A percentile compares a stretch with the other conserved stretches of the same genome.
phyloP scores from a whole-genome alignment of 805 yeast species.

The Wickerhamiella siamensis region DNA sequence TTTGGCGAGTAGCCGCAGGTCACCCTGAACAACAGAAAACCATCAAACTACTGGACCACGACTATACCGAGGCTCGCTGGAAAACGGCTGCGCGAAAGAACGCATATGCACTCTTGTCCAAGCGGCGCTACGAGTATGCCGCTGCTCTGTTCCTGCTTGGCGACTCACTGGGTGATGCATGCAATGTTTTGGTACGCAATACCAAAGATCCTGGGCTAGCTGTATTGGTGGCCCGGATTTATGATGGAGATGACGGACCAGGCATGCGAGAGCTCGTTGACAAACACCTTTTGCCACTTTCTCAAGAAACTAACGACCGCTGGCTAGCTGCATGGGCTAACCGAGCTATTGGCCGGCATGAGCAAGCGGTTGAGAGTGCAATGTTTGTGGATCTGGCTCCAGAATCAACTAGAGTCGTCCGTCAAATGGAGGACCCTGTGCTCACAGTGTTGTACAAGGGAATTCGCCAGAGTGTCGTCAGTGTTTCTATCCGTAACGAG shows the following conservation, averaged over 20 bases:
- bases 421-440: constrained; percentile 61
- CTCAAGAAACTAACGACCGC: constrained; percentile 39
- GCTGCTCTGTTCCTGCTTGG: constrained; percentile 80
- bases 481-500: constrained; percentile 47
- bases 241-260: constrained; percentile 42
- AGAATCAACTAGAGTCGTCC: neutral
- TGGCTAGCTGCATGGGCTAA: constrained; percentile 76
- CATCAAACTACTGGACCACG: constrained; percentile 60
- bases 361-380: constrained; percentile 47
- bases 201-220: constrained; percentile 61
- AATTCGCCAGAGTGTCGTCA: constrained; percentile 39
- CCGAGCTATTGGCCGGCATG: constrained; percentile 44
- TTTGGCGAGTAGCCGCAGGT: constrained; percentile 67
- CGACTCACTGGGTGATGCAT: constrained; percentile 60
- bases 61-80: constrained; percentile 68
- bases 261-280: constrained; percentile 29
- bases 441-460: constrained; percentile 49
- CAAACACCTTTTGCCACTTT: constrained; percentile 1
- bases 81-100: constrained; percentile 78
- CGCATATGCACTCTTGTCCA: constrained; percentile 79
- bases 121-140: constrained; percentile 75
- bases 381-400: constrained; percentile 22
- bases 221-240: constrained; percentile 63
- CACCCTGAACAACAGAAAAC: constrained; percentile 76
- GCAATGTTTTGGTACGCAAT: constrained; percentile 55